A percentile compares a stretch with the other conserved stretches of the same genome.
phyloP scores from a whole-genome alignment of 1,139 yeast genomes.

The Eremothecium cymbalariae region DNA sequence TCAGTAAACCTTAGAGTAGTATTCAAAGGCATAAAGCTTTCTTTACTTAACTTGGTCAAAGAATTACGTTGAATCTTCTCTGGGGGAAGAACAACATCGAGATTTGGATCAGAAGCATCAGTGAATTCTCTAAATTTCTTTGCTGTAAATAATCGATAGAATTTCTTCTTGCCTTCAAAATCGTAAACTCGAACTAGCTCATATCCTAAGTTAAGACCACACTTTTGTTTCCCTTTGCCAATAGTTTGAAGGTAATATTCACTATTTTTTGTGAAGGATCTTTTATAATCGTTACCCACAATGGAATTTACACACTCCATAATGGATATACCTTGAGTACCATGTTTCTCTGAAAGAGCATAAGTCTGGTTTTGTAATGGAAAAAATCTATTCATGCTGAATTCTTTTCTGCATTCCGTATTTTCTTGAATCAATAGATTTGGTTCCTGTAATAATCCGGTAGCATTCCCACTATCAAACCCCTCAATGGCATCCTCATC shows the following conservation, averaged over 20 bases:
- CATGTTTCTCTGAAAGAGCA: slow-evolving; percentile 38
- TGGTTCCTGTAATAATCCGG: slow-evolving; percentile 28
- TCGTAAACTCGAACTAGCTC: slow-evolving; percentile 58
- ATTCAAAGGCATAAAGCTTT: slow-evolving; percentile 21
- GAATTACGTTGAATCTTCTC: slow-evolving; percentile 10
- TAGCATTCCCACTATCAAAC: slow-evolving; percentile 29
- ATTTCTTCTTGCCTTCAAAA: slow-evolving; percentile 65
- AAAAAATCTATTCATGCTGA: slow-evolving; percentile 42
- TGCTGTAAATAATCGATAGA: slow-evolving; percentile 56
- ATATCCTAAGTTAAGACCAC: slow-evolving; percentile 26
- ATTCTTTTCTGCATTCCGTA: slow-evolving; percentile 15
- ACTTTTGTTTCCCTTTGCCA: slow-evolving; percentile 30
- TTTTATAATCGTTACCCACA: slow-evolving; percentile 47
- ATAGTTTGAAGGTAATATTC: slow-evolving; percentile 39
- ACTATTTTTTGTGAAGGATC: slow-evolving; percentile 44
- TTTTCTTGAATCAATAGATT: slow-evolving; percentile 28
- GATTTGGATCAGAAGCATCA: slow-evolving; percentile 8
- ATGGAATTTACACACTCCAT: slow-evolving; percentile 43
- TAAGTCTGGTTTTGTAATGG: slow-evolving; percentile 60
- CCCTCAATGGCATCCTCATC: slow-evolving; percentile 28
- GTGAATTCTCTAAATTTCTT: slow-evolving; percentile 33
- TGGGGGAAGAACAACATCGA: slow-evolving; percentile 2
- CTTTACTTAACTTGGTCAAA: slow-evolving; percentile 16
- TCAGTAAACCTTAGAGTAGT: slow-evolving; percentile 26
- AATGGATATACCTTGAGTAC: slow-evolving; percentile 47